phyloP scores from a whole-genome alignment of 805 yeast species.

The Suhomyces prunicola region DNA sequence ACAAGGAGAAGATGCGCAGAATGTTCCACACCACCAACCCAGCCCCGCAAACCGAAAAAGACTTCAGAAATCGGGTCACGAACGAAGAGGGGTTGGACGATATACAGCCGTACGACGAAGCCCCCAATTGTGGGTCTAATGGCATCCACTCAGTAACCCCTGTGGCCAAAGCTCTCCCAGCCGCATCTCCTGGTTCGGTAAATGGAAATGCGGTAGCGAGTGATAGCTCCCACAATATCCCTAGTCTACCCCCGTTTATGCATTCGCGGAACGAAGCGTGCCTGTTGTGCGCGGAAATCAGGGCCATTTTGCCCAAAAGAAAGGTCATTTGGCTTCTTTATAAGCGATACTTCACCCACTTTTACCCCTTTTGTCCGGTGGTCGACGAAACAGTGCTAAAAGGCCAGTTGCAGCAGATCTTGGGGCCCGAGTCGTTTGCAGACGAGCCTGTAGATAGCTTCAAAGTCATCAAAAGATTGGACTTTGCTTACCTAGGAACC shows the following conservation, averaged over 20 bases:
- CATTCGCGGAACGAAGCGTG: constrained; percentile 14
- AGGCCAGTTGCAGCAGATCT: constrained; percentile 13
- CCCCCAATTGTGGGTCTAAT: neutral
- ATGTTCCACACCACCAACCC: neutral
- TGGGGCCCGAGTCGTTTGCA: constrained; percentile 14
- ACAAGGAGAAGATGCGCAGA: neutral
- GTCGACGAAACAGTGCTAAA: constrained; percentile 26
- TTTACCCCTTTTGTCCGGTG: constrained; percentile 26
- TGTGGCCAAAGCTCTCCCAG: neutral
- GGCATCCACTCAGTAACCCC: neutral
- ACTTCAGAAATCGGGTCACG: constrained; percentile 6
- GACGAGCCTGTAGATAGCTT: constrained; percentile 12
- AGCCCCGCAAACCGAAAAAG: constrained; percentile 5
- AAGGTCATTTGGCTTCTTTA: constrained; percentile 24
- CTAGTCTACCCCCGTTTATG: neutral
- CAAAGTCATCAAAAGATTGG: constrained; percentile 12
- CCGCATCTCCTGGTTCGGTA: neutral
- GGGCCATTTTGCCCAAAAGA: constrained; percentile 19
- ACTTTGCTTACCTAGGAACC: constrained; percentile 18
- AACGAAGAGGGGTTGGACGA: constrained; percentile 9
- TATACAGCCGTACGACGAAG: constrained; percentile 5
- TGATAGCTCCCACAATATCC: neutral
- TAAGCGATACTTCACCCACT: constrained; percentile 23
- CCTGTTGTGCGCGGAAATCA: constrained; percentile 17
- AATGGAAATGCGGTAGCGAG: neutral